Conservation (phyloP, 2,329 filamentous ascomycete species). For the Fusarium protoensiforme region DNA sequence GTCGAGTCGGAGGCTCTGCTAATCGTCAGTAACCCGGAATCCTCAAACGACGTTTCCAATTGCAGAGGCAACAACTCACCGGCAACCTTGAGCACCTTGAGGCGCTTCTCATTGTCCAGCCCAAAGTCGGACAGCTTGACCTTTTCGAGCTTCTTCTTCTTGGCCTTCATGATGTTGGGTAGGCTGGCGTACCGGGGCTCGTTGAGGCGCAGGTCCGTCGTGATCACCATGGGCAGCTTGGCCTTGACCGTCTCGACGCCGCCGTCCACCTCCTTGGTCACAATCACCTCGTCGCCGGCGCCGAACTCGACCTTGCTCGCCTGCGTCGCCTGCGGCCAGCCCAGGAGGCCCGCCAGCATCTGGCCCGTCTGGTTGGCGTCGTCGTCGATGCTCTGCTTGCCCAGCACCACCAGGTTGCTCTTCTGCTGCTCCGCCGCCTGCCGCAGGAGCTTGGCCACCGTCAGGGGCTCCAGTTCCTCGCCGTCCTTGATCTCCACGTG, state of each 20-base stretch:
- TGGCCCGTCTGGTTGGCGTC: conserved; percentile 96
- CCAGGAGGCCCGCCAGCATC: conserved; percentile 93
- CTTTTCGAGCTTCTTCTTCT: conserved; percentile 99
- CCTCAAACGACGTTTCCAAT: neutral
- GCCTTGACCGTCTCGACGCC: conserved; percentile 90
- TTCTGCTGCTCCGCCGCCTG: conserved; percentile 85
- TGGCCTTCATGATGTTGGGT: conserved; percentile 99
- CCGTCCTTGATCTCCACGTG: conserved; percentile 85
- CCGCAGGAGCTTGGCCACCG: conserved; percentile 90
- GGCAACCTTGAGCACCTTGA: conserved; percentile 91
- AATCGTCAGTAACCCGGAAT: conserved; percentile 10
- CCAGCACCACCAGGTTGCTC: conserved; percentile 90
- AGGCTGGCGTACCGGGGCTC: conserved; percentile 94
- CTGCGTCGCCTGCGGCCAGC: conserved; percentile 95
- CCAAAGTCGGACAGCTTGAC: conserved; percentile 86
- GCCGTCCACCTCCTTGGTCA: conserved; percentile 94
- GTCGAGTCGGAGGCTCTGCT: conserved; percentile 83
- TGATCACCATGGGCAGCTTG: conserved; percentile 92
- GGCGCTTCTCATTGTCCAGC: conserved; percentile 76
- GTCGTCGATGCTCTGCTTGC: conserved; percentile 98
- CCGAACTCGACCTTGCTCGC: conserved; percentile 85
- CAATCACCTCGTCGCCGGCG: conserved; percentile 75
- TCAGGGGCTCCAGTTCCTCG: conserved; percentile 85
- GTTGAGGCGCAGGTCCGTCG: conserved; percentile 93
- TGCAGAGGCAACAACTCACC: conserved; percentile 64